Percentiles rank a stretch among this genome's conserved stretches.
Conservation (phyloP, 148 eudicot genomes). For the Rhododendron ovatum region DNA sequence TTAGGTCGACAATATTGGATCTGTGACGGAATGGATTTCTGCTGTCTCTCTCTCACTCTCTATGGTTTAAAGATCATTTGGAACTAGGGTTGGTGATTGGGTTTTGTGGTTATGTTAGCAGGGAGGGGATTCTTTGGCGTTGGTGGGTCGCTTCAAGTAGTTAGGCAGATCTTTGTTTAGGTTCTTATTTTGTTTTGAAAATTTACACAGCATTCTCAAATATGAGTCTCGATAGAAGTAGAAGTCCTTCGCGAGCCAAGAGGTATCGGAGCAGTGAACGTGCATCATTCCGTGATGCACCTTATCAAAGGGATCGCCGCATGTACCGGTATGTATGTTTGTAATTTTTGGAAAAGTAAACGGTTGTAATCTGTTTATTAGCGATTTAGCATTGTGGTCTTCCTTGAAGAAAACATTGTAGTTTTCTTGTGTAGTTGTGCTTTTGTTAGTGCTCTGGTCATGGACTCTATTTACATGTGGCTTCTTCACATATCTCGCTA, state of each 20-base stretch:
- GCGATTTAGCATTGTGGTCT: too few species aligned
- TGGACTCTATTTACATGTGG: not conserved
- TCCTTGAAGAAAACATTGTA: not conserved
- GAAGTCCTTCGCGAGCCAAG: conserved; percentile 18
- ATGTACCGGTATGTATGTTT: conserved; percentile 24
- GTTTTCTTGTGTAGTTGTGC: not conserved
- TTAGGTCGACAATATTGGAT: not conserved
- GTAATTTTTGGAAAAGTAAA: not conserved
- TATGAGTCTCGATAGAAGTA: conserved; percentile 26
- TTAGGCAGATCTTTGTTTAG: not conserved
- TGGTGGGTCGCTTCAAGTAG: not conserved
- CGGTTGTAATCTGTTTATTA: not conserved
- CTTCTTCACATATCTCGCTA: not conserved
- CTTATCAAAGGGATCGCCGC: conserved; percentile 46
- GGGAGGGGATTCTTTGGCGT: conserved; percentile 1
- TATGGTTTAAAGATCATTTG: not conserved
- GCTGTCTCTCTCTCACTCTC: not conserved
- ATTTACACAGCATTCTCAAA: not conserved
- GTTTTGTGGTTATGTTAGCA: conserved; percentile 9
- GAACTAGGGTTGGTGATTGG: not conserved
- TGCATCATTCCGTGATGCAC: conserved; percentile 46
- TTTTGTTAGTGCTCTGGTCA: not conserved
- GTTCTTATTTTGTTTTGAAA: not conserved
- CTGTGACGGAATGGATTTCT: not conserved
- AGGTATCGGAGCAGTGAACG: conserved; percentile 45